Base-by-base conservation (phyloP, 495 filamentous ascomycete genomes). In the Parathielavia appendiculata region DNA sequence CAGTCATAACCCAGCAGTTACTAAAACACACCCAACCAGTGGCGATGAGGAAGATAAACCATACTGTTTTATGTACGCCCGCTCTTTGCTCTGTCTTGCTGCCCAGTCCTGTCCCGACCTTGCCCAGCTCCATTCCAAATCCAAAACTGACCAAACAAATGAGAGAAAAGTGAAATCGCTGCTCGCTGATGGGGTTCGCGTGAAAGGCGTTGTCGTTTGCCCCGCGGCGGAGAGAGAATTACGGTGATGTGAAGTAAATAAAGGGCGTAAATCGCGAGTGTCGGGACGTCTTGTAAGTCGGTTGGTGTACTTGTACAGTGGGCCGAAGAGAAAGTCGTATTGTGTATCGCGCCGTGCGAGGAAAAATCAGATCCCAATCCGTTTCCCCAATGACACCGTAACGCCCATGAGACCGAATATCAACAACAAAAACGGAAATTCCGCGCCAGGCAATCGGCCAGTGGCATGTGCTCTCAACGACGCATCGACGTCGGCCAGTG, bases 401-500 rank as follows among this genome's bases (percentile, higher is more conserved):
- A n/a, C n/a, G n/a, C n/a, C n/a, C n/a, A n/a, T n/a, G n/a, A n/a
- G n/a, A n/a, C n/a, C n/a, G n/a, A n/a, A n/a, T n/a, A n/a, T n/a
- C 4, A 36, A 3, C 0, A 34, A 23, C 17, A 20, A 26, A 30
- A 52, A 16, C 26, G 10, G 22, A 39, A 9, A 39, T 9, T 22
- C 9, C 3, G 14, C 26, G n/a, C 48, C 35, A 11, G n/a, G 5
- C 8, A 36, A 26, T 9, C 6, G 10, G n/a, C n/a, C 17, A 14
- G 51, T 14, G 22, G 9, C 6, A n/a, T 34, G 5, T 36, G 30
- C 49, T 49, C 62, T 63, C 48, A 70, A 46, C 64, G 66, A 40
- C 68, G 68, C 32, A 67, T 56, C 34, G 62, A 52, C 26, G 63
- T 52, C 44, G 68, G 71, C 77, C 77, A 79, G 60, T 76, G 72